phyloP scores from a whole-genome alignment of 2,329 filamentous ascomycete genomes.

The Blastomyces parvus region DNA sequence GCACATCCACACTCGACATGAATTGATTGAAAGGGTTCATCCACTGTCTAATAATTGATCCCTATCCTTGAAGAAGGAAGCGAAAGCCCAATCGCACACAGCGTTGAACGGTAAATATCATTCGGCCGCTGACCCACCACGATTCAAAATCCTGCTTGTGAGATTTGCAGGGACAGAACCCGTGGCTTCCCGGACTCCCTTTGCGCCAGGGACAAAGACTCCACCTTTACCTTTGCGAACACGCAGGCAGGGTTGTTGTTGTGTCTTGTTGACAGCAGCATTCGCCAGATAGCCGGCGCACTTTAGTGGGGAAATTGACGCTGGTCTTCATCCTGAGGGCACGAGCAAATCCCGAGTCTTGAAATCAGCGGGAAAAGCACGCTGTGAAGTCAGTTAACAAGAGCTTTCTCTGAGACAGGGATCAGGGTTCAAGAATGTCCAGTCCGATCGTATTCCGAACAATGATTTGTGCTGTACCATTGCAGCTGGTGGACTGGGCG shows the following conservation, averaged over 20 bases:
- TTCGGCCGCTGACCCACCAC: not conserved
- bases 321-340: not conserved
- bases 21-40: not conserved
- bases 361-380: not conserved
- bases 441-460: not conserved
- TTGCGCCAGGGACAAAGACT: not conserved
- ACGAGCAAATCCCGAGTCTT: not conserved
- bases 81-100: not conserved
- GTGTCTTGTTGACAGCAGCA: not conserved
- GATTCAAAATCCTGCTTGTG: not conserved
- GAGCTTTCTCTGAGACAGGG: not conserved
- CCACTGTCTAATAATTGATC: not conserved
- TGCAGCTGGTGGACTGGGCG: not conserved
- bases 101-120: not conserved
- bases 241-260: not conserved
- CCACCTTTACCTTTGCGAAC: not conserved
- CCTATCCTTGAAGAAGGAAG: not conserved
- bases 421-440: not conserved
- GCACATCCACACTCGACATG: not conserved
- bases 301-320: not conserved
- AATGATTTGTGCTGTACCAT: too few relatives aligned
- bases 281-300: not conserved
- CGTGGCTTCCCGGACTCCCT: not conserved
- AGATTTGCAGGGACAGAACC: not conserved
- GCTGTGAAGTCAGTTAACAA: not conserved